These are phyloP conservation scores for Peronospora belbahrii DNA, from an alignment of 352 stramenopile genomes.

Conservation along the genomic window DNA sequence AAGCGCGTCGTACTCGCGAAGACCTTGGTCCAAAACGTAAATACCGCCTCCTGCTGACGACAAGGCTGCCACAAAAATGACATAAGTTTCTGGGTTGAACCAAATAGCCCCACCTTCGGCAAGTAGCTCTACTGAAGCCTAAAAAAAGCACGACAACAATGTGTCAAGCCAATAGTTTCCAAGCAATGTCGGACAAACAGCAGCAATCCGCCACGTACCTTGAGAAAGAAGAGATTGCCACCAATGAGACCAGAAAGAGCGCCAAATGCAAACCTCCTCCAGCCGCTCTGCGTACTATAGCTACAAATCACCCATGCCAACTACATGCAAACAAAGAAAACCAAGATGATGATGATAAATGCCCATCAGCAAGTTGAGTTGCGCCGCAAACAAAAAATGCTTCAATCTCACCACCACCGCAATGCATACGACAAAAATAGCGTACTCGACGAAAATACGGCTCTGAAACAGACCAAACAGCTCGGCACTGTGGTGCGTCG, in stretches of 20 bases:
- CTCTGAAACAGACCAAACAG: constrained; percentile 75
- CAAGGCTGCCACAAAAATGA: constrained; percentile 59
- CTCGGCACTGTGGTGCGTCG: constrained; percentile 62
- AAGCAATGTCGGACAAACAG: neutral
- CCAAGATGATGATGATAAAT: neutral
- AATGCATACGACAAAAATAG: constrained; percentile 30
- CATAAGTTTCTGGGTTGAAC: constrained; percentile 57
- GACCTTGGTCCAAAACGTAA: constrained; percentile 64
- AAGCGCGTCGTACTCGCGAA: constrained; percentile 82
- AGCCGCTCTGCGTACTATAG: constrained; percentile 52
- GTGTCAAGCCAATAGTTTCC: neutral
- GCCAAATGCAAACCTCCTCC: constrained; percentile 73
- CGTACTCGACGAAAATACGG: constrained; percentile 66
- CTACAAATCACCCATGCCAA: constrained; percentile 69
- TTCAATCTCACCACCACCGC: constrained; percentile 37
- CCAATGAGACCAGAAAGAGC: constrained; percentile 71
- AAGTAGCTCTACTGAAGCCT: constrained; percentile 78
- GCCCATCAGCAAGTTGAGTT: constrained; percentile 1
- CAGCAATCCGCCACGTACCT: constrained; percentile 29
- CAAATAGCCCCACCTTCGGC: constrained; percentile 66
- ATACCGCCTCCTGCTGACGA: constrained; percentile 67
- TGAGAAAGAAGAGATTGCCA: constrained; percentile 84
- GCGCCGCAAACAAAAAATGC: neutral
- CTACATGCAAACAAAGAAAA: too few relatives aligned
- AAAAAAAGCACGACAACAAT: neutral